phyloP scores from a whole-genome alignment of 495 filamentous ascomycete species.

The Beverwykella pulmonaria region DNA sequence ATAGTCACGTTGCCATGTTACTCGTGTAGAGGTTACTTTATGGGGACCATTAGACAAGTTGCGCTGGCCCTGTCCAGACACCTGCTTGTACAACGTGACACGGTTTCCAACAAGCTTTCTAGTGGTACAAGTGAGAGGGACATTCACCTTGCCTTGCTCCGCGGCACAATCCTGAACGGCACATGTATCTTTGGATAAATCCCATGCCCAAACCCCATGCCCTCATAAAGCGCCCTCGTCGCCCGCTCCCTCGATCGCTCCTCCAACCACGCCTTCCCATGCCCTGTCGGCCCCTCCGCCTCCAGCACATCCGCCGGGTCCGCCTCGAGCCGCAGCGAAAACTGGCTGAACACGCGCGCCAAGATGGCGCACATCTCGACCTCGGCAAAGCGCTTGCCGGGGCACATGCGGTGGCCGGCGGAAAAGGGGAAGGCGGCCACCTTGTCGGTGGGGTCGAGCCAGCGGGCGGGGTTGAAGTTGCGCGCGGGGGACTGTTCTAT shows the following conservation, averaged over 20 bases:
- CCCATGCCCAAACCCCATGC: conserved; percentile 16
- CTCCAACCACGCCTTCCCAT: conserved; percentile 17
- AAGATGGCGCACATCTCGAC: conserved; percentile 19
- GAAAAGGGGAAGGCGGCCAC: conserved; percentile 11
- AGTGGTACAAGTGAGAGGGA: conserved; percentile 12
- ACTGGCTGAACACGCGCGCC: conserved; percentile 13
- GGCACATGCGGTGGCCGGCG: conserved; percentile 13
- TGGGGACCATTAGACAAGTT: not conserved
- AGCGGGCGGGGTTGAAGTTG: conserved; percentile 10
- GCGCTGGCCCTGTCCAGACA: conserved; percentile 3
- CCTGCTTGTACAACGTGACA: conserved; percentile 15
- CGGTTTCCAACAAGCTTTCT: conserved; percentile 10
- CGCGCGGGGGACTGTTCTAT: conserved; percentile 1
- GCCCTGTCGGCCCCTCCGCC: conserved; percentile 18
- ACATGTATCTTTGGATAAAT: conserved; percentile 18
- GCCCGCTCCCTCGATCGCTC: conserved; percentile 10
- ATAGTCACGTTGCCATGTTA: not conserved
- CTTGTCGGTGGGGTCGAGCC: not conserved
- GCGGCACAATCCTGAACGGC: conserved; percentile 18
- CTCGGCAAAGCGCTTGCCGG: conserved; percentile 12
- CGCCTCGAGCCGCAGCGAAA: conserved; percentile 19
- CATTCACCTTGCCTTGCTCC: conserved; percentile 8
- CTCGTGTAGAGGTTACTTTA: not conserved
- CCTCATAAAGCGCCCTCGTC: conserved; percentile 15
- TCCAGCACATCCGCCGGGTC: conserved; percentile 15